These are phyloP conservation scores for Cronartium quercuum DNA, from an alignment of 1,284 basidiomycete species.

Conservation along the genomic window DNA sequence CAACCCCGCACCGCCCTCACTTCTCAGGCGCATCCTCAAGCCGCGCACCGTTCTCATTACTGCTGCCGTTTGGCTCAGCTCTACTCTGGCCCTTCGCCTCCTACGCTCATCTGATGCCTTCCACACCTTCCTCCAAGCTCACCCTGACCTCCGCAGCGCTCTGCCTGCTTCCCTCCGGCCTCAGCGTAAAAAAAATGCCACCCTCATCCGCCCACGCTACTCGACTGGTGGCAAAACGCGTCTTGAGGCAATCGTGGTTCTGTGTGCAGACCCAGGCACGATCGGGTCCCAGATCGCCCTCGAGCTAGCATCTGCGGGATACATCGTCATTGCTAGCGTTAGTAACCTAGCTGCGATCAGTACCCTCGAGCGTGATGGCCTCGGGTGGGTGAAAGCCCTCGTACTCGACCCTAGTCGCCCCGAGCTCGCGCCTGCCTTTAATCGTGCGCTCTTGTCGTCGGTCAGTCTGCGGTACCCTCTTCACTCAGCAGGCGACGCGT, in stretches of 20 bases:
- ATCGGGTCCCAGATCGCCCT: constrained; percentile 6
- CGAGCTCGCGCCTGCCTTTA: constrained; percentile 1
- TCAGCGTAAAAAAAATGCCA: neutral
- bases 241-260: constrained; percentile 13
- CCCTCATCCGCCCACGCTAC: neutral
- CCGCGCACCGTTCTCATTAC: neutral
- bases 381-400: constrained; percentile 22
- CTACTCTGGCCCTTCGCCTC: neutral
- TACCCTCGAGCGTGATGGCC: neutral
- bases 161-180: neutral
- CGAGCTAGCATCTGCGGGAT: constrained; percentile 3
- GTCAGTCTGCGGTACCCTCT: constrained; percentile 12
- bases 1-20: neutral
- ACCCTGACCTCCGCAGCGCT: neutral
- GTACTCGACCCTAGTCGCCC: constrained; percentile 13
- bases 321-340: constrained; percentile 18
- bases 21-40: neutral
- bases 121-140: constrained; percentile 2
- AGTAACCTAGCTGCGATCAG: neutral
- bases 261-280: constrained; percentile 23
- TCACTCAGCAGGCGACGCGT: neutral
- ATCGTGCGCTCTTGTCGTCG: neutral
- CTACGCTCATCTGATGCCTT: neutral
- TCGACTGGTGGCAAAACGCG: neutral
- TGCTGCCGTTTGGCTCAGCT: neutral